Evolutionary conservation across 176 grass and related monocot genomes (phyloP).

Genomic region (Miscanthus lutarioriparius): DNA sequence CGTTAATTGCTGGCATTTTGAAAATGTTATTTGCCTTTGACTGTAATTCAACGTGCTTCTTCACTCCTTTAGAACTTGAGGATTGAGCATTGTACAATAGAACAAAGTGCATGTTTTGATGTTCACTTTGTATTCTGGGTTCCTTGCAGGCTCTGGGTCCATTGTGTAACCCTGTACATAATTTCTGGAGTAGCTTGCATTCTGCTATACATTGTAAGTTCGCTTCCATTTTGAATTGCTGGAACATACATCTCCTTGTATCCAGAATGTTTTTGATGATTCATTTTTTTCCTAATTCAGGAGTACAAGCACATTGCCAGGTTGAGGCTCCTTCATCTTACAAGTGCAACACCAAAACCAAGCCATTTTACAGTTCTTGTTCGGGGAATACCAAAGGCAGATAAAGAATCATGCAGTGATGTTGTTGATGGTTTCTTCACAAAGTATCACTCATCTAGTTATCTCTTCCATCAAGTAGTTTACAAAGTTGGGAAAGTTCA

Average conservation of each 20-base stretch:
- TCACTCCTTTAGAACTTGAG: conserved; percentile 15
- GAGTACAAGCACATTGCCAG: conserved; percentile 80
- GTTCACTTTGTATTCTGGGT: conserved; percentile 27
- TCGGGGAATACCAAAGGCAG: conserved; percentile 73
- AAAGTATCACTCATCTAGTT: conserved; percentile 87
- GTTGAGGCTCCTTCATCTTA: conserved; percentile 74
- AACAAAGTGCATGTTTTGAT: background rate
- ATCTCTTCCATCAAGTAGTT: conserved; percentile 88
- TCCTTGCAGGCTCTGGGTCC: conserved; percentile 89
- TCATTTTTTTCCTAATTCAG: conserved; percentile 31
- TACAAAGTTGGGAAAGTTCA: conserved; percentile 87
- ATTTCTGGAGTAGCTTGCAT: conserved; percentile 77
- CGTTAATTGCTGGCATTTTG: background rate
- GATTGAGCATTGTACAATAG: background rate
- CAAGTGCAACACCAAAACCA: conserved; percentile 46
- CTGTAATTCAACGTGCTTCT: background rate
- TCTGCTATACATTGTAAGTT: conserved; percentile 94
- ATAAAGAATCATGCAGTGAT: conserved; percentile 57
- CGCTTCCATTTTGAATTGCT: background rate
- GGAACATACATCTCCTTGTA: background rate
- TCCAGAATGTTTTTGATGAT: background rate
- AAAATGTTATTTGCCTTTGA: conserved; percentile 12
- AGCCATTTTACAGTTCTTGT: conserved; percentile 90
- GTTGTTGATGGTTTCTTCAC: conserved; percentile 76
- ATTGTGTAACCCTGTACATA: conserved; percentile 85